Evolutionary conservation across 306 rosid genomes (phyloP).

Genomic region (Citrullus colocynthis): DNA sequence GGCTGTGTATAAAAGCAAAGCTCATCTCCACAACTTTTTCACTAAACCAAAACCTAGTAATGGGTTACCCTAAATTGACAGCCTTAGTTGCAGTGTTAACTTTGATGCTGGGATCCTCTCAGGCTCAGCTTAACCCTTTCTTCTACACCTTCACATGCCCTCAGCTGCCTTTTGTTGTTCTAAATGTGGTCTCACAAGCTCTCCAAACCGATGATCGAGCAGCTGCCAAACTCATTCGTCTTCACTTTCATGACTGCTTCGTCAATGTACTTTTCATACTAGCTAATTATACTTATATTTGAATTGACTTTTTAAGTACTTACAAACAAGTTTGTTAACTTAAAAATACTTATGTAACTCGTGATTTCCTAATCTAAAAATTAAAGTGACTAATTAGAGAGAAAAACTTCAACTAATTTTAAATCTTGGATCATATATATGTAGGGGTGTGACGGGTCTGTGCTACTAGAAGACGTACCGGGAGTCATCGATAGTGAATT

Average conservation of each 20-base stretch:
- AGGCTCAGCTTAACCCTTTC: neutral
- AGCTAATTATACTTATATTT: too few species aligned
- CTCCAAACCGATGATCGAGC: neutral
- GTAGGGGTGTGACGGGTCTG: conserved; percentile 74
- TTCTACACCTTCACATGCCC: conserved; percentile 5
- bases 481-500: conserved; percentile 50
- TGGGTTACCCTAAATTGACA: neutral
- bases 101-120: neutral
- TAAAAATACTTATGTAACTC: too few species aligned
- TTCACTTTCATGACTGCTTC: conserved; percentile 1
- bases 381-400: neutral
- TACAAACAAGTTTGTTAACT: too few species aligned
- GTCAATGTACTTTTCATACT: neutral
- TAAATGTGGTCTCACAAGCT: neutral
- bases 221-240: conserved; percentile 5
- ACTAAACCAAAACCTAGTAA: neutral
- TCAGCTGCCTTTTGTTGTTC: neutral
- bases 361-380: too few species aligned
- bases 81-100: neutral
- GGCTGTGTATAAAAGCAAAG: neutral
- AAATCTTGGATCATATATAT: neutral
- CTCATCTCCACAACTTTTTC: neutral
- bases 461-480: conserved; percentile 40
- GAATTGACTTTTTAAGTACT: too few species aligned
- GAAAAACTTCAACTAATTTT: neutral